Evolutionary conservation across 208 protist species (phyloP).

Genomic region (Paratrypanosoma confusum): DNA sequence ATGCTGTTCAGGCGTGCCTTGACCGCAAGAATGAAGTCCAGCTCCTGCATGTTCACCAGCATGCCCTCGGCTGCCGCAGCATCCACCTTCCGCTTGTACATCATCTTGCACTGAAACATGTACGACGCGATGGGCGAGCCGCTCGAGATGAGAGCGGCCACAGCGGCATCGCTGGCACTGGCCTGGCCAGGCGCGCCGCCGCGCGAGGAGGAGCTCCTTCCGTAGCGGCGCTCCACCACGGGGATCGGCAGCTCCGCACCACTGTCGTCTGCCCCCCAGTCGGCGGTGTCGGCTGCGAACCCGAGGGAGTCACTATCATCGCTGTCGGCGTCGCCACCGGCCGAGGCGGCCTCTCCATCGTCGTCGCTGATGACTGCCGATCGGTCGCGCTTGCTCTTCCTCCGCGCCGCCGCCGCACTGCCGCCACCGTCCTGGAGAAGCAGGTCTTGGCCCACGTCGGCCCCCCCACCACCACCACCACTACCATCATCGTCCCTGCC

Average conservation of each 20-base stretch:
- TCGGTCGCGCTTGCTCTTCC: slow-evolving; percentile 2
- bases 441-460: neutral
- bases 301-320: neutral
- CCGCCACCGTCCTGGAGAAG: neutral
- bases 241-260: no score
- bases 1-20: slow-evolving; percentile 3
- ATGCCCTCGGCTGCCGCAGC: slow-evolving; percentile 23
- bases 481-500: neutral
- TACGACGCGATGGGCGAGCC: slow-evolving; percentile 27
- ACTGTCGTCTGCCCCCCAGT: no score
- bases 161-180: neutral
- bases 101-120: slow-evolving; percentile 42
- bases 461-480: slow-evolving; percentile 1
- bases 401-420: neutral
- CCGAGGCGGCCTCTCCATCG: neutral
- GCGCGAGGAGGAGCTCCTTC: no score
- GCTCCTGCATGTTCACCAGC: slow-evolving; percentile 33
- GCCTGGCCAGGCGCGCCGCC: neutral
- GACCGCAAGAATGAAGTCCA: slow-evolving; percentile 29
- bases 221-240: no score
- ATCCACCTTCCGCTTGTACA: slow-evolving; percentile 24
- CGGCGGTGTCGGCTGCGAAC: no score
- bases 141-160: slow-evolving; percentile 1
- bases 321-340: slow-evolving; percentile 2
- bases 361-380: slow-evolving; percentile 3